These are phyloP conservation scores for Picea sitchensis DNA, from an alignment of 75 land plant species.

Conservation along the genomic window DNA sequence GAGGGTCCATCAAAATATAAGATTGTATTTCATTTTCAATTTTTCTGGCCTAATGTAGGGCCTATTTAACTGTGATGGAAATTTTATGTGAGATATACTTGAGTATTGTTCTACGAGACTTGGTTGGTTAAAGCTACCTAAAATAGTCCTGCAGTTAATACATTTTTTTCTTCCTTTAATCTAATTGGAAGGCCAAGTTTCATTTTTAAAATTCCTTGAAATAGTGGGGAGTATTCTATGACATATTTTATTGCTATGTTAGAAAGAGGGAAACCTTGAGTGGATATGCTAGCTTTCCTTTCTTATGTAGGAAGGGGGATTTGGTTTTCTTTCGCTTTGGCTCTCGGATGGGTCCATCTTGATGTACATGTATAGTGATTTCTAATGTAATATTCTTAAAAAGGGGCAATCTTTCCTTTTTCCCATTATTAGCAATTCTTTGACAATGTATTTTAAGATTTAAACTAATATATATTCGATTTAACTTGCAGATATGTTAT, in stretches of 20 bases:
- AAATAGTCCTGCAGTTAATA: neutral
- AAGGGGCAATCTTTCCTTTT: neutral
- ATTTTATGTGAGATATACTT: neutral
- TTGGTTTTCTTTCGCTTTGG: too few species aligned
- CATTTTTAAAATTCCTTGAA: neutral
- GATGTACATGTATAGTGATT: too few species aligned
- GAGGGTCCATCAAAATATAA: too few species aligned
- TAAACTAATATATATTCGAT: neutral
- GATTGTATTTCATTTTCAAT: neutral
- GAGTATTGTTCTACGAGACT: neutral
- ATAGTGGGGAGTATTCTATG: neutral
- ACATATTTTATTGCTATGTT: neutral
- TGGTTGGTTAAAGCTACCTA: neutral
- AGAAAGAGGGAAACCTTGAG: too few species aligned
- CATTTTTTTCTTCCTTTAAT: neutral
- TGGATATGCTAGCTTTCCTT: too few species aligned
- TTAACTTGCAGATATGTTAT: constrained; percentile 76
- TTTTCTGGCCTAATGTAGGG: neutral
- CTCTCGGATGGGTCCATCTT: too few species aligned
- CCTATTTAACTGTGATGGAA: neutral
- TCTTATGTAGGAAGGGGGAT: too few species aligned
- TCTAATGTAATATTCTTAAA: neutral
- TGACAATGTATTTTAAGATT: neutral
- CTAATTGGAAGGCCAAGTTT: neutral
- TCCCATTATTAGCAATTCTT: neutral